phyloP scores from a whole-genome alignment of 129 eudicot genomes.

The sunflower (Helianthus annuus) region DNA sequence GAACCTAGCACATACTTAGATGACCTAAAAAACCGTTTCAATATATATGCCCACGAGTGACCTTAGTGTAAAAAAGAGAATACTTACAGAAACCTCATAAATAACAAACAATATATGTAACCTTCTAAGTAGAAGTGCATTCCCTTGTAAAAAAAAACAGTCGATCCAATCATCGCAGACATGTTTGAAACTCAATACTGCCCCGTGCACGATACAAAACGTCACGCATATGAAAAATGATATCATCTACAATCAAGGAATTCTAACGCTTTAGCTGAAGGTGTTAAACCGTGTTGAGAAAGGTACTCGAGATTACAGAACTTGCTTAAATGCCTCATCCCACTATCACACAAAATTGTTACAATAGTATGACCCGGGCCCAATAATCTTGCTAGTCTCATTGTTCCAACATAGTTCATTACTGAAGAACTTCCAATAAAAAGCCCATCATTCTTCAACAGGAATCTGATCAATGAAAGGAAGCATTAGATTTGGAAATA shows the following conservation, averaged over 20 bases:
- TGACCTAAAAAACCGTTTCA: too few species aligned
- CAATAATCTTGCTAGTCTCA: conserved; percentile 66
- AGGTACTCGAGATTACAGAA: conserved; percentile 70
- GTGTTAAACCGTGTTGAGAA: conserved; percentile 63
- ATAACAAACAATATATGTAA: neutral
- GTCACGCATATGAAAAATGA: neutral
- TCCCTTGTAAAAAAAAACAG: too few species aligned
- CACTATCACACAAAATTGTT: conserved; percentile 81
- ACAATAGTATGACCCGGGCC: conserved; percentile 91
- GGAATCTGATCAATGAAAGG: conserved; percentile 49
- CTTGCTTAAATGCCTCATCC: conserved; percentile 93
- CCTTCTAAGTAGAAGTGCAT: neutral
- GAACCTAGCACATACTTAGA: too few species aligned
- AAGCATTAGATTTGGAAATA: conserved; percentile 6
- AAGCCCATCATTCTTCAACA: conserved; percentile 78
- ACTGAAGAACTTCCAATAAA: conserved; percentile 98
- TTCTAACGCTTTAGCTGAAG: conserved; percentile 68
- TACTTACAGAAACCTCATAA: too few species aligned
- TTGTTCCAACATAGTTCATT: conserved; percentile 96
- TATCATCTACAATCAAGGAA: conserved; percentile 44
- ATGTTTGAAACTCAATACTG: neutral
- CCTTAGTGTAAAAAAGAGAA: too few species aligned
- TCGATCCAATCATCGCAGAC: neutral
- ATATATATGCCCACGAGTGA: too few species aligned
- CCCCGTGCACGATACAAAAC: neutral